A percentile compares a stretch with the other conserved stretches of the same genome.
Conservation (phyloP, 1,284 basidiomycete species). For the Cryptococcus hybrid region DNA sequence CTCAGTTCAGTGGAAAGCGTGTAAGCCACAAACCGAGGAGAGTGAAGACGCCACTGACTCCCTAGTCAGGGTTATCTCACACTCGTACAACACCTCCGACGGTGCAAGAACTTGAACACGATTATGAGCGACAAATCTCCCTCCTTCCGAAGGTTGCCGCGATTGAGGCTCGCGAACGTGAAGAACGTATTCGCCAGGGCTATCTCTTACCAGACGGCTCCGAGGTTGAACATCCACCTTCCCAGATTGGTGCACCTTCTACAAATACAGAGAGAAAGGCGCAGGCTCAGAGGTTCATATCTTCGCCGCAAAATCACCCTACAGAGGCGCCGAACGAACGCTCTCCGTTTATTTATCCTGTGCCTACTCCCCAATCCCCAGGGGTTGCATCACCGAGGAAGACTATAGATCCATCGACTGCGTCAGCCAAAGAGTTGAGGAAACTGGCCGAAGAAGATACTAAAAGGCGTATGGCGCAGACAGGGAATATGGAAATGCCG, state of each 20-base stretch:
- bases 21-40: slow-evolving; percentile 9
- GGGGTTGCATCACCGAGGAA: slow-evolving; percentile 24
- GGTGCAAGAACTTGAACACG: slow-evolving; percentile 31
- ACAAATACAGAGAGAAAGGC: slow-evolving; percentile 8
- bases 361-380: slow-evolving; percentile 21
- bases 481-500: slow-evolving; percentile 10
- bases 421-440: slow-evolving; percentile 31
- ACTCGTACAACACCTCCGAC: slow-evolving; percentile 39
- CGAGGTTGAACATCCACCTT: background rate
- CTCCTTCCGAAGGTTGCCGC: slow-evolving; percentile 26
- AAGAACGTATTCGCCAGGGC: slow-evolving; percentile 45
- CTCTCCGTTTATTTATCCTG: slow-evolving; percentile 8
- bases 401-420: slow-evolving; percentile 30
- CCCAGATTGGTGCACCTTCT: slow-evolving; percentile 15
- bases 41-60: slow-evolving; percentile 12
- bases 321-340: background rate
- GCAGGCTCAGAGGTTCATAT: slow-evolving; percentile 2
- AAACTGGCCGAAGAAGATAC: slow-evolving; percentile 44
- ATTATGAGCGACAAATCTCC: slow-evolving; percentile 22
- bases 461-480: slow-evolving; percentile 34
- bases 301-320: background rate
- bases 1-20: slow-evolving; percentile 35
- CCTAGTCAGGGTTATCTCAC: slow-evolving; percentile 44
- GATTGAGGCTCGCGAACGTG: slow-evolving; percentile 39
- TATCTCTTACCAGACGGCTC: slow-evolving; percentile 32